These are phyloP conservation scores for Populus tomentosa DNA, from an alignment of 441 rosid species.

Conservation along the genomic window DNA sequence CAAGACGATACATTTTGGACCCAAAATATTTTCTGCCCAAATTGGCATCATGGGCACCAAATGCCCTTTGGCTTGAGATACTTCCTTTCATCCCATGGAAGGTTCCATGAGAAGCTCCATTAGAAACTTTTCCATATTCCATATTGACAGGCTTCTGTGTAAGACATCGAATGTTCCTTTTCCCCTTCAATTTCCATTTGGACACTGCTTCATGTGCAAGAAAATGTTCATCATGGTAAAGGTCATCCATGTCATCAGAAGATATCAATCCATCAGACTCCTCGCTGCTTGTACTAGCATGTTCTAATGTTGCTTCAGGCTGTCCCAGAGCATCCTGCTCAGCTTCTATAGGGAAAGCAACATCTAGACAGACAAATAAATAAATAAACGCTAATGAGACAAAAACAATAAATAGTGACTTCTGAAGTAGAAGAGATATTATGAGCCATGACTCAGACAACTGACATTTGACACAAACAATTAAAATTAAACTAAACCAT, in stretches of 20 bases:
- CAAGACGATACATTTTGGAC: constrained; percentile 36
- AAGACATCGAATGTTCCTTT: constrained; percentile 72
- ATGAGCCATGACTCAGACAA: constrained; percentile 2
- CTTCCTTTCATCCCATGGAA: constrained; percentile 35
- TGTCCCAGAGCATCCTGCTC: constrained; percentile 37
- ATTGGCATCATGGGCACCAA: constrained; percentile 40
- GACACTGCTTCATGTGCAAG: constrained; percentile 61
- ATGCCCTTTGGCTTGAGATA: constrained; percentile 27
- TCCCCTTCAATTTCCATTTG: constrained; percentile 89
- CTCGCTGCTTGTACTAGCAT: constrained; percentile 68
- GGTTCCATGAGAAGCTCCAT: constrained; percentile 36
- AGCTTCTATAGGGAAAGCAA: constrained; percentile 35
- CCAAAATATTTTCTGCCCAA: constrained; percentile 38
- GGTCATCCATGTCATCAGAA: constrained; percentile 55
- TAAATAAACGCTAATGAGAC: constrained; percentile 15
- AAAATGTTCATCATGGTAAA: constrained; percentile 43
- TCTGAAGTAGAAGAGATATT: constrained; percentile 4
- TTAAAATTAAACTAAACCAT: constrained; percentile 4
- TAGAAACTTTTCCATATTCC: constrained; percentile 23
- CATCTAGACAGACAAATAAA: constrained; percentile 32
- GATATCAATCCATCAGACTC: constrained; percentile 63
- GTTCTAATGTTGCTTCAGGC: constrained; percentile 38
- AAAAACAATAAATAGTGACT: not conserved
- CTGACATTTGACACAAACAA: constrained; percentile 15
- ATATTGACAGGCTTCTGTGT: constrained; percentile 45